A percentile compares a stretch with the other conserved stretches of the same genome.
Conservation (phyloP, 805 yeast genomes). For the Metschnikowia kunwiensis region DNA sequence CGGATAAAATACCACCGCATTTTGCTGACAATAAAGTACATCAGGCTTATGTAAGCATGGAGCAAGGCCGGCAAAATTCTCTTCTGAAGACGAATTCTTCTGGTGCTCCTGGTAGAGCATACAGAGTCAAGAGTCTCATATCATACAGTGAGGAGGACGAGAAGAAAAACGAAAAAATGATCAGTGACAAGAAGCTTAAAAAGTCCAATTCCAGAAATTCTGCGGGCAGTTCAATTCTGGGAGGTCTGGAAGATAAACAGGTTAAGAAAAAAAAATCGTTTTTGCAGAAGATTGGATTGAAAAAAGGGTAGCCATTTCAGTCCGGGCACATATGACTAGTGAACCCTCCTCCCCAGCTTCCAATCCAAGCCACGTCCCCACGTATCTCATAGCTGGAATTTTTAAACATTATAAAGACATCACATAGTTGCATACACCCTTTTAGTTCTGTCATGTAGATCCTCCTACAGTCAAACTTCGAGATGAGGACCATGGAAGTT, state of each 20-base stretch:
- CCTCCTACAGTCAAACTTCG: too few relatives aligned
- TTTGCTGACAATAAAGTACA: conserved; percentile 32
- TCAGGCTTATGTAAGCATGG: conserved; percentile 27
- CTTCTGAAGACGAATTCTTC: conserved; percentile 11
- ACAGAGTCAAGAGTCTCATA: conserved; percentile 41
- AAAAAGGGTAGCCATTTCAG: too few relatives aligned
- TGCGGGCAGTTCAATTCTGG: conserved; percentile 8
- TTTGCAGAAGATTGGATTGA: conserved; percentile 26
- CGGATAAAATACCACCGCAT: conserved; percentile 12
- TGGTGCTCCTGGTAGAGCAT: conserved; percentile 22
- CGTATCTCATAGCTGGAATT: too few relatives aligned
- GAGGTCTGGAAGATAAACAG: conserved; percentile 7
- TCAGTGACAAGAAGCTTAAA: conserved; percentile 15
- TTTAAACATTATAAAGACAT: too few relatives aligned
- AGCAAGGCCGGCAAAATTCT: conserved; percentile 10
- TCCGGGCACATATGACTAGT: too few relatives aligned
- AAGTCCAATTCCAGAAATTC: conserved; percentile 16
- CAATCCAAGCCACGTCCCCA: too few relatives aligned
- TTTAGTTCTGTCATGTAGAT: too few relatives aligned
- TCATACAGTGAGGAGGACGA: conserved; percentile 35
- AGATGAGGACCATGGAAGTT: too few relatives aligned
- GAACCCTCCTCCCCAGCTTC: too few relatives aligned
- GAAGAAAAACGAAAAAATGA: conserved; percentile 18
- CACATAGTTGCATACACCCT: too few relatives aligned
- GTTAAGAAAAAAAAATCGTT: conserved; percentile 21